Evolutionary conservation across 2,329 filamentous ascomycete species (phyloP).

Genomic region (Cytospora piceae): DNA sequence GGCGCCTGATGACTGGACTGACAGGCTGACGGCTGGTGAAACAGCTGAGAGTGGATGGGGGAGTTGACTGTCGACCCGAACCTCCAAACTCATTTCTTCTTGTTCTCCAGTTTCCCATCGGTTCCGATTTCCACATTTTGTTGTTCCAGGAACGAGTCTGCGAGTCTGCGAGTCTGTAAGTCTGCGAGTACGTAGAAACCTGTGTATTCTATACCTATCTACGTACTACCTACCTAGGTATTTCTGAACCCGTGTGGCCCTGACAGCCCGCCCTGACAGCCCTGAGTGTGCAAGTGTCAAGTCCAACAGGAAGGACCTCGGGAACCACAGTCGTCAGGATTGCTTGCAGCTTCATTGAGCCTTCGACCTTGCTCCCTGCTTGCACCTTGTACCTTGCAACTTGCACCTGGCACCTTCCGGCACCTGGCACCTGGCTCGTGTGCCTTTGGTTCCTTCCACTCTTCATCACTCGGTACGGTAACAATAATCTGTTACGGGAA

Average conservation of each 20-base stretch:
- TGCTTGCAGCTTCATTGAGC: constrained; percentile 2
- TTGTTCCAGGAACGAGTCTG: background rate
- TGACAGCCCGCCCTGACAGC: too few species aligned
- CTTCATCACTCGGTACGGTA: background rate
- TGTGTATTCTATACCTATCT: background rate
- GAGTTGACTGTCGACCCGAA: background rate
- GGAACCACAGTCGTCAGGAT: background rate
- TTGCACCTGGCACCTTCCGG: background rate
- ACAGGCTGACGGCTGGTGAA: constrained; percentile 2
- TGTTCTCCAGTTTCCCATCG: background rate
- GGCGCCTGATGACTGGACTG: background rate
- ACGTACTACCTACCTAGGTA: too few species aligned
- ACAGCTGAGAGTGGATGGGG: background rate
- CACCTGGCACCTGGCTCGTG: background rate
- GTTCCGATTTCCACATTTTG: background rate
- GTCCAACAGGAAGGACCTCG: constrained; percentile 1
- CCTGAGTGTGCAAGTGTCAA: background rate
- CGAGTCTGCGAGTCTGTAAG: too few species aligned
- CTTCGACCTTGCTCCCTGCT: background rate
- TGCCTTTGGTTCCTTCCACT: background rate
- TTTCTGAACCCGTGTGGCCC: background rate
- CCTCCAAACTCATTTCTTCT: background rate
- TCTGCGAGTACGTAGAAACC: too few species aligned
- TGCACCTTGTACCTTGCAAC: constrained; percentile 1
- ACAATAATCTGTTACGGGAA: background rate